Evolutionary conservation across 139 green algal species (phyloP).

Genomic region (Chlorella sorokiniana): DNA sequence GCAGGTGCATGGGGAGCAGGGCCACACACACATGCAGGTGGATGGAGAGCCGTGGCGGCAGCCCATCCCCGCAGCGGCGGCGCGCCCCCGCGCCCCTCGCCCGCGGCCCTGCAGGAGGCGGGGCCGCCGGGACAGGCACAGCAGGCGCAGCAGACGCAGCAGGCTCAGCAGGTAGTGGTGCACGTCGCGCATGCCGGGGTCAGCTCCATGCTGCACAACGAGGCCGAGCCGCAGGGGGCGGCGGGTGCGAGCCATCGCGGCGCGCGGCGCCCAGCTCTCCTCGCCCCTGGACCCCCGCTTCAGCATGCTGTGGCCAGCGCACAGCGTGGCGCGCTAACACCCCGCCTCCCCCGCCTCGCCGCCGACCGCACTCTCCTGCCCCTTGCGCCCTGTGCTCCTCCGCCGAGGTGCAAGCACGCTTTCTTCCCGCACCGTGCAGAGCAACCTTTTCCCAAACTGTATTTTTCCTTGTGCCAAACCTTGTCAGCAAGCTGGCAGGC

Average conservation of each 20-base stretch:
- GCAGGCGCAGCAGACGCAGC: background rate
- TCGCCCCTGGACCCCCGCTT: background rate
- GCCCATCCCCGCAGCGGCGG: slow-evolving; percentile 56
- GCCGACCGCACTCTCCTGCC: too few relatives aligned
- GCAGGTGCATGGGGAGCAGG: slow-evolving; percentile 20
- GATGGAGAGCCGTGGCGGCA: slow-evolving; percentile 90
- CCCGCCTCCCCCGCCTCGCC: background rate
- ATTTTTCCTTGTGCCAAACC: too few relatives aligned
- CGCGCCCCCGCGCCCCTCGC: background rate
- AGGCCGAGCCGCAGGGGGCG: slow-evolving; percentile 22
- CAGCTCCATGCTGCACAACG: slow-evolving; percentile 49
- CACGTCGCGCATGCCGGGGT: slow-evolving; percentile 31
- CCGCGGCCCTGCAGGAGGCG: background rate
- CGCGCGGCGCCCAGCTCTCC: background rate
- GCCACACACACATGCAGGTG: slow-evolving; percentile 73
- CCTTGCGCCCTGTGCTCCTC: too few relatives aligned
- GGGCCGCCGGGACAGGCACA: background rate
- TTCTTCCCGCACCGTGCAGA: too few relatives aligned
- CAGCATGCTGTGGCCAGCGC: background rate
- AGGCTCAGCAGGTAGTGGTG: slow-evolving; percentile 22
- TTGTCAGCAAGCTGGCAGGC: too few relatives aligned
- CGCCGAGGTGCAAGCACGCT: too few relatives aligned
- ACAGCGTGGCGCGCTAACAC: background rate
- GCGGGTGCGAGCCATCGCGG: background rate
- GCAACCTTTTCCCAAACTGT: too few relatives aligned